Evolutionary conservation across 805 yeast species (phyloP).

Genomic region (Monosporozyma aquatica): DNA sequence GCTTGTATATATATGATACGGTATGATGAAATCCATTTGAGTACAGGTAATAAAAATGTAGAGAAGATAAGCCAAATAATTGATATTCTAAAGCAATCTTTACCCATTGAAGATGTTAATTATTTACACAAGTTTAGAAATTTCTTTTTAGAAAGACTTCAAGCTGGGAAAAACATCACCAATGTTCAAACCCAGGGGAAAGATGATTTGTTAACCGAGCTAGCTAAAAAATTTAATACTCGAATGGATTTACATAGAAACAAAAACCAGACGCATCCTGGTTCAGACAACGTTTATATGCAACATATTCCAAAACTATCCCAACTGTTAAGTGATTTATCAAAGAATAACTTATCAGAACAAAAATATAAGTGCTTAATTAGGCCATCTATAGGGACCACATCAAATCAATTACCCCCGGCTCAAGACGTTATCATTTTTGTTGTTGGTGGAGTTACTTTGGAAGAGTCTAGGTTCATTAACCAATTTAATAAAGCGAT

Average conservation of each 20-base stretch:
- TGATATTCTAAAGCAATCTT: slow-evolving; percentile 30
- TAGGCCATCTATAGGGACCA: background rate
- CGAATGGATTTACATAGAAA: slow-evolving; percentile 27
- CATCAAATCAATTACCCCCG: slow-evolving; percentile 5
- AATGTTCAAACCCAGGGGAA: slow-evolving; percentile 1
- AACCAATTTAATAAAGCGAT: slow-evolving; percentile 53
- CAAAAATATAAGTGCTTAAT: slow-evolving; percentile 32
- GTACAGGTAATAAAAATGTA: slow-evolving; percentile 44
- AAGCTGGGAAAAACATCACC: background rate
- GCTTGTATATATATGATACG: slow-evolving; percentile 66
- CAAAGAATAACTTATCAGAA: slow-evolving; percentile 30
- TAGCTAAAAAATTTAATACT: slow-evolving; percentile 29
- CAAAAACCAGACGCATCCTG: slow-evolving; percentile 15
- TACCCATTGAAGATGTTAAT: slow-evolving; percentile 33
- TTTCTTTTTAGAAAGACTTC: slow-evolving; percentile 11
- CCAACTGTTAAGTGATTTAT: slow-evolving; percentile 27
- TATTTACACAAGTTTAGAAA: slow-evolving; percentile 40
- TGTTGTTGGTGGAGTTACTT: slow-evolving; percentile 83
- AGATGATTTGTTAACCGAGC: slow-evolving; percentile 27
- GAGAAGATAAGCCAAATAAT: slow-evolving; percentile 39
- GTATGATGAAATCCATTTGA: slow-evolving; percentile 39
- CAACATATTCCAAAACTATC: slow-evolving; percentile 75
- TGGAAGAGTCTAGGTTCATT: slow-evolving; percentile 81
- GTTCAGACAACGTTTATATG: slow-evolving; percentile 68
- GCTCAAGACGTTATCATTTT: slow-evolving; percentile 64